Conservation (phyloP, 2,329 filamentous ascomycete species). For the Elsinoe ampelina region DNA sequence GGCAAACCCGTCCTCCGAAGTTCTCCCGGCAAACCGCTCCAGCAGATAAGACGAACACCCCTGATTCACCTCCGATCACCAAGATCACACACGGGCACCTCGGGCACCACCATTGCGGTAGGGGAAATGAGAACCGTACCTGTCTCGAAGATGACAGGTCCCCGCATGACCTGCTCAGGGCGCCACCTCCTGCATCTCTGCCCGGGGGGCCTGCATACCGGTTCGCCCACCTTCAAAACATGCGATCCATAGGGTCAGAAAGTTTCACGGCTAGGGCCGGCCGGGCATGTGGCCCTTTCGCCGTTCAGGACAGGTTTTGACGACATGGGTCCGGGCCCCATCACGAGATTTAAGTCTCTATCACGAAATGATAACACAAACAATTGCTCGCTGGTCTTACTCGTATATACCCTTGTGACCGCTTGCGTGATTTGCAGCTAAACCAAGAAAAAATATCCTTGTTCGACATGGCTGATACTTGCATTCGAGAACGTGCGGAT, state of each 20-base stretch:
- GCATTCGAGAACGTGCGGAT: not conserved
- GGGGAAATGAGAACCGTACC: not conserved
- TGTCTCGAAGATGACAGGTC: not conserved
- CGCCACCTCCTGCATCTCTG: not conserved
- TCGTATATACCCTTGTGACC: not conserved
- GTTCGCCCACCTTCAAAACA: not conserved
- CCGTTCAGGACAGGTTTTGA: constrained; percentile 2
- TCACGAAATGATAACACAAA: constrained; percentile 8
- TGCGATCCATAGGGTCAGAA: not conserved
- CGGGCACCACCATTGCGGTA: not conserved
- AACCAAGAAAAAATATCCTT: not conserved
- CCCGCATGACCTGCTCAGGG: not conserved
- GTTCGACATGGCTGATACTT: not conserved
- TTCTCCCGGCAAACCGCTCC: not conserved
- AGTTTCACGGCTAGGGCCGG: constrained; percentile 8
- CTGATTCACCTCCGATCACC: not conserved
- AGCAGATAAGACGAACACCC: not conserved
- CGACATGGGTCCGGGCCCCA: constrained; percentile 8
- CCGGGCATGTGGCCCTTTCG: not conserved
- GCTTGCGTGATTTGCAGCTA: not conserved
- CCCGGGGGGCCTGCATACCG: not conserved
- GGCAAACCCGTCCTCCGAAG: not conserved
- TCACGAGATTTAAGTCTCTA: constrained; percentile 6
- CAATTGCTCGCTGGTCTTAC: not conserved
- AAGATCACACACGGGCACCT: not conserved